A percentile compares a stretch with the other conserved stretches of the same genome.
Evolutionary conservation across 2,329 filamentous ascomycete genomes (phyloP).

Genomic region (Orbilia oligospora): DNA sequence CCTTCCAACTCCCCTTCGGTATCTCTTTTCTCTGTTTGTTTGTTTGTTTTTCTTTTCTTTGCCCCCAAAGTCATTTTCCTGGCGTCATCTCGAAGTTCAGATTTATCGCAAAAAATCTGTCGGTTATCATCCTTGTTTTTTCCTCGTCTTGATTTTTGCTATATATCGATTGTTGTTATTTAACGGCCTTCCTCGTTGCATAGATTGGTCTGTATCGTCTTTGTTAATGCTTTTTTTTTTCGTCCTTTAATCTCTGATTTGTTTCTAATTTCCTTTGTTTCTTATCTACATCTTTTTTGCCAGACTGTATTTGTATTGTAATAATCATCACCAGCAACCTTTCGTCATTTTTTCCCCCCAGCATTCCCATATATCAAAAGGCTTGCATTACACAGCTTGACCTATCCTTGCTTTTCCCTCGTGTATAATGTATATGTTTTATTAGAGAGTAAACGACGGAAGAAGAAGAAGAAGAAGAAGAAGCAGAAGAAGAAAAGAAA

Average conservation of each 20-base stretch:
- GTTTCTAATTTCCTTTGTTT: slow-evolving; percentile 15
- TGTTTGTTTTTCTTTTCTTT: neutral
- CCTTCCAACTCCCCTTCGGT: slow-evolving; percentile 8
- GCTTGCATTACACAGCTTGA: slow-evolving; percentile 11
- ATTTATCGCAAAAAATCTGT: slow-evolving; percentile 34
- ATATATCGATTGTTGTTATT: neutral
- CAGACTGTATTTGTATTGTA: slow-evolving; percentile 30
- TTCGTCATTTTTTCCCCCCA: slow-evolving; percentile 12
- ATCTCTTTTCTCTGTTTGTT: neutral
- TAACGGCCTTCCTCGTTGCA: slow-evolving; percentile 52
- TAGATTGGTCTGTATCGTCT: slow-evolving; percentile 46
- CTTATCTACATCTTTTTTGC: slow-evolving; percentile 23
- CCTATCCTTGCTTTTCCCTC: slow-evolving; percentile 54
- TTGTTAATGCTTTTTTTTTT: neutral
- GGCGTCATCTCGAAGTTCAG: slow-evolving; percentile 51
- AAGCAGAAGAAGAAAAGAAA: too few relatives aligned
- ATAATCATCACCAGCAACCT: slow-evolving; percentile 12
- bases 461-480: too few relatives aligned
- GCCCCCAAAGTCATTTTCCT: slow-evolving; percentile 41
- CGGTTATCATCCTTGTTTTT: slow-evolving; percentile 19
- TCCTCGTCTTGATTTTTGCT: slow-evolving; percentile 7
- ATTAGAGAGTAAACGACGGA: too few relatives aligned
- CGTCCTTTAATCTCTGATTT: neutral
- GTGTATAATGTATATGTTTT: neutral
- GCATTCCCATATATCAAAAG: neutral